These are phyloP conservation scores for Fusarium beomiforme DNA, from an alignment of 2,329 filamentous ascomycete species.

Conservation along the genomic window DNA sequence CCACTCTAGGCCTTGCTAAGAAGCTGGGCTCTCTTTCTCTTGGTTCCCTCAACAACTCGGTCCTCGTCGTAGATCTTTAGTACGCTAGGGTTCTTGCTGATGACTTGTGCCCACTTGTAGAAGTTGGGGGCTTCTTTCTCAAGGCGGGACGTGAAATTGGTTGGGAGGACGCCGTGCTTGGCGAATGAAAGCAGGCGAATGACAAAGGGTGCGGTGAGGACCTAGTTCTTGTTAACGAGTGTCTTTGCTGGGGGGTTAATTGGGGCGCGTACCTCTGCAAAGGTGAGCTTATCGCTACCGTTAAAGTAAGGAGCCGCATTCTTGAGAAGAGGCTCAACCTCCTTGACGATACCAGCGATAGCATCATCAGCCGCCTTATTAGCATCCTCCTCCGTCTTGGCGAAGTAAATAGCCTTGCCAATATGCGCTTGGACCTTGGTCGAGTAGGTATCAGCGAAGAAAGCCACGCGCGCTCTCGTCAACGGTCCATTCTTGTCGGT, in stretches of 20 bases:
- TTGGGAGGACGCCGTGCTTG: conserved; percentile 64
- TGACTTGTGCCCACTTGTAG: conserved; percentile 71
- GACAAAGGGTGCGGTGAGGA: conserved; percentile 73
- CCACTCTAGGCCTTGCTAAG: conserved; percentile 2
- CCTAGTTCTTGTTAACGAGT: conserved; percentile 51
- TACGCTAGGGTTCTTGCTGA: conserved; percentile 72
- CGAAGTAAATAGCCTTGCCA: conserved; percentile 55
- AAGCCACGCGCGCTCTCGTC: conserved; percentile 70
- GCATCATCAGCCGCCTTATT: conserved; percentile 59
- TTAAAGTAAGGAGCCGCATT: conserved; percentile 70
- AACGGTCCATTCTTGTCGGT: conserved; percentile 65
- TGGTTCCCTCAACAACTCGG: conserved; percentile 23
- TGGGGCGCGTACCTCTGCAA: conserved; percentile 72
- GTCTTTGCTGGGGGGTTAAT: neutral
- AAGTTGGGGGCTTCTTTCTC: conserved; percentile 70
- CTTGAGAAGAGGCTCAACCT: conserved; percentile 76
- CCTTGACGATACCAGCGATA: conserved; percentile 69
- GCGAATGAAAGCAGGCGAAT: conserved; percentile 66
- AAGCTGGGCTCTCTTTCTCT: conserved; percentile 34
- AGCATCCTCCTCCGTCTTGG: conserved; percentile 61
- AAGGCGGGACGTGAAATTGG: conserved; percentile 57
- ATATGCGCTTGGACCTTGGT: conserved; percentile 64
- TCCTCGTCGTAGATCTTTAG: conserved; percentile 68
- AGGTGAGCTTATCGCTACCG: conserved; percentile 70
- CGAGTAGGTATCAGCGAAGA: conserved; percentile 77